A percentile compares a stretch with the other conserved stretches of the same genome.
Evolutionary conservation across 257 asterid genomes (phyloP).

Genomic region (Linaria vulgaris): DNA sequence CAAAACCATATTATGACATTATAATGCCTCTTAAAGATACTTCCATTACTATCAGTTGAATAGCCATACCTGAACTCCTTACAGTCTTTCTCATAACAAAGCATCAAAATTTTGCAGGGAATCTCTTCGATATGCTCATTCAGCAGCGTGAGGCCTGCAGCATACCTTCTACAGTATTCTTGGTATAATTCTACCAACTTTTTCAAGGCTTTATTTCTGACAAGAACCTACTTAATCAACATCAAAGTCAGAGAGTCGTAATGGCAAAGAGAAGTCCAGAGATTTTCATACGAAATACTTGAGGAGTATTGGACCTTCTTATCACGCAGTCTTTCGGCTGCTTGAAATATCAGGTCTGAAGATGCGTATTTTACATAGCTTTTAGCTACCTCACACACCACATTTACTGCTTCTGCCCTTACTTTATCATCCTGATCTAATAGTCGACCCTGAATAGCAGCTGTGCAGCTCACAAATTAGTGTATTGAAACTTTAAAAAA

Average conservation of each 20-base stretch:
- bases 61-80: conserved; percentile 71
- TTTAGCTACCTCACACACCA: conserved; percentile 70
- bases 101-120: conserved; percentile 83
- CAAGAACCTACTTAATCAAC: conserved; percentile 48
- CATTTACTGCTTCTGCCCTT: conserved; percentile 69
- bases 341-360: conserved; percentile 52
- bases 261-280: conserved; percentile 15
- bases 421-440: conserved; percentile 82
- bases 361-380: conserved; percentile 41
- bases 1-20: conserved; percentile 17
- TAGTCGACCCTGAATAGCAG: conserved; percentile 70
- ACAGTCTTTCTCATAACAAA: conserved; percentile 76
- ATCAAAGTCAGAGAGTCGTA: conserved; percentile 25
- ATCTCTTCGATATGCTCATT: conserved; percentile 66
- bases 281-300: conserved; percentile 23
- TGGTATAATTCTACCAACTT: conserved; percentile 78
- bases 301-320: conserved; percentile 60
- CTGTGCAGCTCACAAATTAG: conserved; percentile 43
- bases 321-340: conserved; percentile 79
- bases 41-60: conserved; percentile 18
- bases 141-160: conserved; percentile 34
- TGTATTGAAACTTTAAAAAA: conserved; percentile 22
- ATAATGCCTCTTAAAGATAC: conserved; percentile 1
- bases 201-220: conserved; percentile 69
- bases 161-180: conserved; percentile 66